A percentile compares a stretch with the other conserved stretches of the same genome.
Conservation (phyloP, 2,329 filamentous ascomycete species). For the Coniella vitis region DNA sequence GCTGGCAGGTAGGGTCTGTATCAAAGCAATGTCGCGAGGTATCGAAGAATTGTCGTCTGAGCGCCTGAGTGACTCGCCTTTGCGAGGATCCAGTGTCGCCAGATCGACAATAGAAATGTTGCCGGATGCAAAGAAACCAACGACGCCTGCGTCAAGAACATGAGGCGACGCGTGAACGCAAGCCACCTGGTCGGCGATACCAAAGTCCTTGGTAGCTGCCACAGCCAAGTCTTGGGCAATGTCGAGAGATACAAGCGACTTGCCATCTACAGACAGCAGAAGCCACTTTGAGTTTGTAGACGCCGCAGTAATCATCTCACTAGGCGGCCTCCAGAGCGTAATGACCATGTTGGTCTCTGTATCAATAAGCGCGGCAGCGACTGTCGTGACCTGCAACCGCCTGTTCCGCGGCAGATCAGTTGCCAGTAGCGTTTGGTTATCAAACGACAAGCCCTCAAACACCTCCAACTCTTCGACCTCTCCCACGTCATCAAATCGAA, state of each 20-base stretch:
- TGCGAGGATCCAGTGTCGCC: slow-evolving; percentile 56
- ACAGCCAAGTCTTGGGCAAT: slow-evolving; percentile 51
- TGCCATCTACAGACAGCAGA: slow-evolving; percentile 70
- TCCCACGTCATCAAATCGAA: slow-evolving; percentile 66
- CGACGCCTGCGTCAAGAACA: slow-evolving; percentile 60
- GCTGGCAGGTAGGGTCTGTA: slow-evolving; percentile 62
- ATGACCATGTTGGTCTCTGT: slow-evolving; percentile 46
- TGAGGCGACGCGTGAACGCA: slow-evolving; percentile 70
- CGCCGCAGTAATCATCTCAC: slow-evolving; percentile 64
- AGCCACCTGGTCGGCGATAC: slow-evolving; percentile 69
- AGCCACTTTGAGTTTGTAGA: slow-evolving; percentile 66
- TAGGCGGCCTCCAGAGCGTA: slow-evolving; percentile 51
- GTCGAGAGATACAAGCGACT: slow-evolving; percentile 62
- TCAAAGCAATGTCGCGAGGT: slow-evolving; percentile 73
- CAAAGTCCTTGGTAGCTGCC: slow-evolving; percentile 53
- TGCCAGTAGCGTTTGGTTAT: slow-evolving; percentile 64
- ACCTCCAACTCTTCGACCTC: slow-evolving; percentile 81
- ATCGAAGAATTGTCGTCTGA: slow-evolving; percentile 66
- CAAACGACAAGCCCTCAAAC: slow-evolving; percentile 64
- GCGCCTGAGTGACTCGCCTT: slow-evolving; percentile 54
- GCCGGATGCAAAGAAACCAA: slow-evolving; percentile 85
- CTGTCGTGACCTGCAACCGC: slow-evolving; percentile 70
- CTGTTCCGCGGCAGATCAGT: slow-evolving; percentile 56
- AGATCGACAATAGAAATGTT: slow-evolving; percentile 69
- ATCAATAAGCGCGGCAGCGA: slow-evolving; percentile 56